Conservation (phyloP, 805 yeast genomes). For the Barnettozyma sp. region DNA sequence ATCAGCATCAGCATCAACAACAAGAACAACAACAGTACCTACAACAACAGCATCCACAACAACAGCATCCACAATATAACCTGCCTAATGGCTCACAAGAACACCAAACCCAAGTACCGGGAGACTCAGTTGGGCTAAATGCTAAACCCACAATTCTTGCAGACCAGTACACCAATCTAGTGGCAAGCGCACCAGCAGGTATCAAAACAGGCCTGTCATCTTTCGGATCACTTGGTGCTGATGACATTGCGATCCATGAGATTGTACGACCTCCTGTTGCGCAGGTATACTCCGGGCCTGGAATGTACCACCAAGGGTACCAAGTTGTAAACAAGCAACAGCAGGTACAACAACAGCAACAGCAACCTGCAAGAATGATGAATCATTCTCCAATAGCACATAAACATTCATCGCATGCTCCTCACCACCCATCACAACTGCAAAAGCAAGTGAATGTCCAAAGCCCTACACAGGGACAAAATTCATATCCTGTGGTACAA, state of each 20-base stretch:
- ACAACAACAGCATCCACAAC: background rate
- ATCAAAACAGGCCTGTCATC: background rate
- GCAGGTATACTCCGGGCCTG: constrained; percentile 1
- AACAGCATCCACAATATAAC: background rate
- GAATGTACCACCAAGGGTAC: background rate
- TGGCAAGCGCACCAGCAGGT: background rate
- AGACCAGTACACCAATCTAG: too few species aligned
- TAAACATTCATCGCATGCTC: too few species aligned
- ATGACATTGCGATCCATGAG: constrained; percentile 21
- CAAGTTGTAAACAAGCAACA: background rate
- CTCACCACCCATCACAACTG: too few species aligned
- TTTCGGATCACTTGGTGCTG: constrained; percentile 6
- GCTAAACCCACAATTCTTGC: too few species aligned
- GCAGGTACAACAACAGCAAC: background rate
- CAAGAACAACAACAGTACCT: too few species aligned
- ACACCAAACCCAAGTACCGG: too few species aligned
- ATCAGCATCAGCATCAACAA: background rate
- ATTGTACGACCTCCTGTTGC: constrained; percentile 17
- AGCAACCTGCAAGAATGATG: too few species aligned
- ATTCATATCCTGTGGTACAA: background rate
- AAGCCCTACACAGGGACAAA: too few species aligned
- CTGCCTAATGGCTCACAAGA: too few species aligned
- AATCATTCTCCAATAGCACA: too few species aligned
- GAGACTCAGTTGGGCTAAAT: too few species aligned
- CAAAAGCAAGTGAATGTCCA: too few species aligned